These are phyloP conservation scores for Sanguinoderma infundibulare DNA, from an alignment of 1,284 basidiomycete species.

Conservation along the genomic window DNA sequence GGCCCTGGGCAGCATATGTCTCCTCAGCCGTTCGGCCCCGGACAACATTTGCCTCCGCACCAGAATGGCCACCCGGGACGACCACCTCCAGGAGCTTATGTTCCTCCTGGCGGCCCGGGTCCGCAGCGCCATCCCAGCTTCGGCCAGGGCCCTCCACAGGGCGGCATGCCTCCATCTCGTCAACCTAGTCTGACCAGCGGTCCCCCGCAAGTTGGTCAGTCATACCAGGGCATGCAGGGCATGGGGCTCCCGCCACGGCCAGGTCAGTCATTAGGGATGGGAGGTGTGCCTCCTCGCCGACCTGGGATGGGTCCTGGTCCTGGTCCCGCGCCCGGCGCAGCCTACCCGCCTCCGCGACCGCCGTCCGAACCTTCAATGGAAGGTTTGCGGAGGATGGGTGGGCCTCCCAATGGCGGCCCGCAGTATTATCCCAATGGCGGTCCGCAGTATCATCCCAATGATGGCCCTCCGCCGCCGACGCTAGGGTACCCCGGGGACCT, in stretches of 20 bases:
- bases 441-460: constrained; percentile 27
- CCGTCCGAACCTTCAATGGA: constrained; percentile 44
- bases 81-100: constrained; percentile 18
- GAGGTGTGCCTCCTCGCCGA: constrained; percentile 7
- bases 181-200: constrained; percentile 9
- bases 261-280: constrained; percentile 5
- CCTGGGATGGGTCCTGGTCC: constrained; percentile 22
- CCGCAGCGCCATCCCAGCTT: constrained; percentile 16
- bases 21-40: constrained; percentile 26
- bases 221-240: constrained; percentile 19
- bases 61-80: constrained; percentile 39
- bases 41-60: constrained; percentile 17
- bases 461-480: constrained; percentile 43
- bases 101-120: constrained; percentile 9
- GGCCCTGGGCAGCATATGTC: constrained; percentile 32
- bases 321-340: constrained; percentile 1
- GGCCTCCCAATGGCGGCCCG: constrained; percentile 18
- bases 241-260: constrained; percentile 1
- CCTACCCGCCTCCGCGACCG: constrained; percentile 35
- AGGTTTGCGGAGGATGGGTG: constrained; percentile 57
- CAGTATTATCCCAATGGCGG: constrained; percentile 21
- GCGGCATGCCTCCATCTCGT: constrained; percentile 4
- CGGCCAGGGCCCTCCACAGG: constrained; percentile 11
- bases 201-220: constrained; percentile 22
- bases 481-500: constrained; percentile 40